Base-by-base conservation (phyloP, 1,284 basidiomycete species). In the Trichosporon coremiiforme region DNA sequence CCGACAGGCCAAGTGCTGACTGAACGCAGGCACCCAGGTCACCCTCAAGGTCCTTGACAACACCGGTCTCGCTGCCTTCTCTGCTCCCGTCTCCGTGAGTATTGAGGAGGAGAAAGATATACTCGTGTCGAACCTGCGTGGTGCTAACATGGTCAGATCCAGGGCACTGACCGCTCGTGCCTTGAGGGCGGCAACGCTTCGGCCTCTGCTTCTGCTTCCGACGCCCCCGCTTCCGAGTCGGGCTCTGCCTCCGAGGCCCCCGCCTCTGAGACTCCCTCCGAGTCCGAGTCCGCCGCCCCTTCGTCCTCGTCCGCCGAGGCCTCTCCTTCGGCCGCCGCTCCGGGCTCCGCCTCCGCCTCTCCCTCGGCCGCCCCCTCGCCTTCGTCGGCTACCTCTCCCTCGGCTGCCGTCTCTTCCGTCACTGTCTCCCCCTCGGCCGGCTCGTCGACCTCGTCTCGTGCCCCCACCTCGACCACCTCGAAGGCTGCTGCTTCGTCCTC, bases 11-110 rank as follows among this genome's bases (percentile, higher is more conserved):
- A 31, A 20, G 25, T 25, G 25, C 53, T 57, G 53, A 57, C 25
- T 20, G 25, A 57, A 15, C 12, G 25, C 53, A 57, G 53, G 76
- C 66, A 76, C 75, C 69, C 72, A 71, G 71, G 71, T 83, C 71
- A 83, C 78, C 68, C 57, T 83, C 64, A 76, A 76, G 71, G 20
- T 82, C 29, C 76, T 77, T 41, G 81, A 81, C 73, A 63, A 73
- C 6, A 74, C 71, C 20, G 81, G 81, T 74, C 68, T 67, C 69
- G 72, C 76, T 53, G 69, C 67, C 38, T 80, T 78, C 77, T 76
- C 79, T 10, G 77, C 78, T 15, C 71, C 75, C 53, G 22, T 77
- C 47, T 77, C 75, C 65, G 78, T 79, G 55, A 64, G 77, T 76
- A 62, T n/a, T 6, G 4, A 45, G 4, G 17, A 4, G 7, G 4